Evolutionary conservation across 306 rosid species (phyloP), one percentile per base, ranked within the genome.

Genomic region (Malus sylvestris): DNA sequence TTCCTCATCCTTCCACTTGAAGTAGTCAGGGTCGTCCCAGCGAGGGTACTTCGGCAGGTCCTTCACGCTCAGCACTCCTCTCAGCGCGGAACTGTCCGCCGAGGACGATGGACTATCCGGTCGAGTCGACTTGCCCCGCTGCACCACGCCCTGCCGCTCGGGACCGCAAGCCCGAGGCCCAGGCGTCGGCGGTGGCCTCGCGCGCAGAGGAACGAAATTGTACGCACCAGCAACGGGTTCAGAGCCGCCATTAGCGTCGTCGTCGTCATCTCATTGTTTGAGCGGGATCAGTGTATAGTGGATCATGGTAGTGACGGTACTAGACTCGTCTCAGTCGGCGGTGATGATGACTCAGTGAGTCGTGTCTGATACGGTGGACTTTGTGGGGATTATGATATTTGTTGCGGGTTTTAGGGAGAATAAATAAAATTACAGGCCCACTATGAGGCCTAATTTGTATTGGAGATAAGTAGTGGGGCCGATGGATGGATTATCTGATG

Each of bases 1-100:
- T 75, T 92, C 95, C 71, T 83, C 84, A 57, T 90, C 80, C 80
- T 87, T 90, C 97, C 93, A 90, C 65, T 79, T 87, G 8, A 90
- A 83, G 73, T 77, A 90, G 20, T 88, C 90, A 2, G 90, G 78
- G 25, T 90, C 91, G 38, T 86, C 87, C 87, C 79, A 83, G 59
- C 81, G 68, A 19, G 51, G 25, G 71, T 74, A 57, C 75, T 72
- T 85, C 1, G 89, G 70, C 9, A 79, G 52, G 35, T 78, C 86
- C 75, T 68, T 76, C 45, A 76, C 70, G 42, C 78, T 85, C 68
- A 78, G 69, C n/a, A 63, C 4, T 64, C 68, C 18, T 72, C 61
- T 22, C 15, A 55, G 76, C 29, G 84, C 18, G 25, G 71, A 10
- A 69, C 53, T 70, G 68, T 78, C 82, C 29, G 73, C 74, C 55